Evolutionary conservation across 2,329 filamentous ascomycete genomes (phyloP), one percentile per base, ranked within the genome.

Genomic region (Colletotrichum plurivorum): DNA sequence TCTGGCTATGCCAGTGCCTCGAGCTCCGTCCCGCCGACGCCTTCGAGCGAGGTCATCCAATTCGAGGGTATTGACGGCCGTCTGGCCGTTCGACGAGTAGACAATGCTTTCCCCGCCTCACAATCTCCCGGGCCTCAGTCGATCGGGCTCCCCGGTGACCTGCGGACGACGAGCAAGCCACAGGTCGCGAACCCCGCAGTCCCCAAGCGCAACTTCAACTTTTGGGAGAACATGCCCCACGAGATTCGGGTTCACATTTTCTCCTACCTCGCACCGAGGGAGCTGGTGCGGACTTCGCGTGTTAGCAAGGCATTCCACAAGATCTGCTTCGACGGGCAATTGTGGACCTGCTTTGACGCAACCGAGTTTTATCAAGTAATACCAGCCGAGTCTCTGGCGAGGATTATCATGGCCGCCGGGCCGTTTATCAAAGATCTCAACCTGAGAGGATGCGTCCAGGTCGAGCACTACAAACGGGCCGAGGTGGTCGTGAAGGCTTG

Each of bases 361-460:
- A 92, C 94, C 8, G 90, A 93, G 57, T 98, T 95, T 79, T 98
- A 98, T 77, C 89, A 88, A 72, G 89, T 94, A 60, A 98, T 98
- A 72, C 92, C 95, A 0, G 93, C 93, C 22, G 90, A 93, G 71
- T 93, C 93, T 0, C 83, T 99, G 55, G 89, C 94, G 64, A 94
- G 92, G 75, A 94, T 98, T 71, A 94, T 98, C 76, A 89, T 90
- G 1, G 87, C 90, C 4, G 94, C 94, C 1, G 96, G 95, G 0
- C 94, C 95, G 0, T 99, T 98, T 75, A 90, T 98, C 62, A 93
- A 93, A 73, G 90, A 97, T 74, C 85, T 99, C 63, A 98, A 98
- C 75, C 86, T 99, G 3, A 86, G 95, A 73, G 96, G 96, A 27
- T 99, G 95, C 77, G 88, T 97, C 41, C 96, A 98, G 78, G 87